Base-by-base conservation (phyloP, 2,329 filamentous ascomycete species). In the Penicillium polonicum region DNA sequence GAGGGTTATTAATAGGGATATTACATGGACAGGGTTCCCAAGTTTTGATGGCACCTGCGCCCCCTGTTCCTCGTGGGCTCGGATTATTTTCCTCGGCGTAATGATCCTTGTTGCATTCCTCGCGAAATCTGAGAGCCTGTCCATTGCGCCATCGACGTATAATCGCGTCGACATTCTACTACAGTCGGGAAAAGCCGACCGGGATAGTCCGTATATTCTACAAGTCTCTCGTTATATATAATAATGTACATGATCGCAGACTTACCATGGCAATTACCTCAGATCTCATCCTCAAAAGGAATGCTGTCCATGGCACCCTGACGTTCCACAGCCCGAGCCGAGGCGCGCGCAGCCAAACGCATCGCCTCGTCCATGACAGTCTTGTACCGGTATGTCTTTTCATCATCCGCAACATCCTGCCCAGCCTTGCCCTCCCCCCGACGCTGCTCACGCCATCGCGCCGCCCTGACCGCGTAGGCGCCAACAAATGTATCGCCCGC, bases 401-500 rank as follows among this genome's bases (percentile, higher is more conserved):
- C 74, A 17, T 67, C 67, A 10, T 57, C 64, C 4, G 64, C 62
- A n/a, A 76, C 45, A 51, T 74, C 72, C 38, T 65, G 86, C 1
- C 80, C 78, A 58, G 83, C 83, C 44, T 89, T 75, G 31, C 79
- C 75, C 48, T 80, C 79, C 6, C 70, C 70, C 19, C 78, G 71
- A 19, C 74, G 72, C 12, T 71, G 69, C 13, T 78, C 72, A 27
- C 74, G 74, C 58, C 75, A 72, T 58, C 78, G 80, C 39, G 90
- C 90, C 31, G 88, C 83, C 57, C 86, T 84, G 27, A 94, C 84
- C 3, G 91, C 89, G 72, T 96, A 96, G 23, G 86, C 89, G 2
- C 94, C 93, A 5, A 95, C 90, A 76, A 97, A 97, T 0, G 93
- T 97, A 73, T 97, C 93, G 0, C 93, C 93, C 5, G 94, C 94